phyloP scores from a whole-genome alignment of 1,139 yeast genomes.

The Debaryomyces fabryi region DNA sequence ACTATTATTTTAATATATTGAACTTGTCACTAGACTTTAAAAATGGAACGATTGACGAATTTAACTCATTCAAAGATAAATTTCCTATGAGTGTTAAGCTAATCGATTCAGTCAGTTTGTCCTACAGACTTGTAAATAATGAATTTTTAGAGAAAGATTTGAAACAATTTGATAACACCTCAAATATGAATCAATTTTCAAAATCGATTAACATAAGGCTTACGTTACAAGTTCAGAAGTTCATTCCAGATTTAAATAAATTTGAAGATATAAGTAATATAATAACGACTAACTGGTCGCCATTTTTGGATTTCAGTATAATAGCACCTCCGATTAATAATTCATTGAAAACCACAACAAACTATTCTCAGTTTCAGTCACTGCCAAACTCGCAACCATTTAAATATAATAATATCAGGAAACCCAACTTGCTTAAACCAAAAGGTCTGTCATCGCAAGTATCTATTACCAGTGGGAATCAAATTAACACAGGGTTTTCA shows the following conservation, averaged over 20 bases:
- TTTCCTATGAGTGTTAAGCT: conserved; percentile 37
- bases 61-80: conserved; percentile 25
- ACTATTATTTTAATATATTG: conserved; percentile 39
- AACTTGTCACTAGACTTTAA: conserved; percentile 46
- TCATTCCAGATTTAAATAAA: conserved; percentile 10
- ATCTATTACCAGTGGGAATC: conserved; percentile 1
- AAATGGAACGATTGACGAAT: conserved; percentile 34
- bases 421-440: conserved; percentile 21
- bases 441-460: conserved; percentile 6
- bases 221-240: conserved; percentile 28
- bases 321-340: conserved; percentile 50
- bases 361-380: conserved; percentile 26
- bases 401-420: conserved; percentile 17
- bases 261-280: conserved; percentile 26
- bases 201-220: conserved; percentile 40
- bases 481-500: conserved; percentile 3
- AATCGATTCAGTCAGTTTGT: conserved; percentile 41
- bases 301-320: conserved; percentile 59
- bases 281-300: conserved; percentile 62
- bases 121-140: conserved; percentile 45
- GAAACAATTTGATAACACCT: conserved; percentile 17
- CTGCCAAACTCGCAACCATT: conserved; percentile 17
- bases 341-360: conserved; percentile 33
- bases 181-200: conserved; percentile 18
- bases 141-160: conserved; percentile 29